These are phyloP conservation scores for Phytophthora citricola DNA, from an alignment of 352 stramenopile species.

Conservation along the genomic window DNA sequence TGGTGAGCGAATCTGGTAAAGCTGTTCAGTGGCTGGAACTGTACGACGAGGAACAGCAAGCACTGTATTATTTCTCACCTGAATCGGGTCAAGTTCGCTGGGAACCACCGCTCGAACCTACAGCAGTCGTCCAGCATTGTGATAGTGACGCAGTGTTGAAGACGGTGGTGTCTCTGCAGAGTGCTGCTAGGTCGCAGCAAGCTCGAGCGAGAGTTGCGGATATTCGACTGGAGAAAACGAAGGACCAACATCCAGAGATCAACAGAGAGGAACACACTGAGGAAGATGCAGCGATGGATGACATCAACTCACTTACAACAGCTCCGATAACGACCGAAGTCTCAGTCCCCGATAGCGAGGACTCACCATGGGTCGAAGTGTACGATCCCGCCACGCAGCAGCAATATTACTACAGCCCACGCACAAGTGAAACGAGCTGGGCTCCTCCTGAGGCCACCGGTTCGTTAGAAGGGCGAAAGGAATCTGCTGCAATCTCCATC, in stretches of 20 bases:
- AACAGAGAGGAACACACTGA: background rate
- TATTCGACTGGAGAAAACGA: conserved; percentile 31
- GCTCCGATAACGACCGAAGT: background rate
- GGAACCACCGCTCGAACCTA: conserved; percentile 34
- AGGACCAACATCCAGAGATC: conserved; percentile 8
- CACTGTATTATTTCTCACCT: conserved; percentile 57
- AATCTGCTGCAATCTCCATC: conserved; percentile 60
- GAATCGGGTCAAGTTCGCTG: conserved; percentile 55
- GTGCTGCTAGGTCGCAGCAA: conserved; percentile 55
- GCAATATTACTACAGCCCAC: conserved; percentile 66
- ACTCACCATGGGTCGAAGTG: conserved; percentile 62
- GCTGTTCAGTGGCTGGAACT: conserved; percentile 57
- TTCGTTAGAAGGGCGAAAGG: conserved; percentile 47
- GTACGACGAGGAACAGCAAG: conserved; percentile 53
- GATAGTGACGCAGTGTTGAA: conserved; percentile 51
- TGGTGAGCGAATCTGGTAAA: background rate
- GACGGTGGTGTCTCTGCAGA: conserved; percentile 56
- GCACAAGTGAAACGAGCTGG: conserved; percentile 55
- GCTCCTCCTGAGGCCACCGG: conserved; percentile 49
- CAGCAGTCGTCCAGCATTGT: conserved; percentile 37
- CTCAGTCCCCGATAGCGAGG: background rate
- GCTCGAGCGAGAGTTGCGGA: conserved; percentile 46
- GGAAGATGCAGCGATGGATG: background rate
- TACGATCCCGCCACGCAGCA: conserved; percentile 64
- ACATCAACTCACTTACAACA: background rate